These are phyloP conservation scores for Sesbania bispinosa DNA, from an alignment of 306 rosid genomes.

Conservation along the genomic window DNA sequence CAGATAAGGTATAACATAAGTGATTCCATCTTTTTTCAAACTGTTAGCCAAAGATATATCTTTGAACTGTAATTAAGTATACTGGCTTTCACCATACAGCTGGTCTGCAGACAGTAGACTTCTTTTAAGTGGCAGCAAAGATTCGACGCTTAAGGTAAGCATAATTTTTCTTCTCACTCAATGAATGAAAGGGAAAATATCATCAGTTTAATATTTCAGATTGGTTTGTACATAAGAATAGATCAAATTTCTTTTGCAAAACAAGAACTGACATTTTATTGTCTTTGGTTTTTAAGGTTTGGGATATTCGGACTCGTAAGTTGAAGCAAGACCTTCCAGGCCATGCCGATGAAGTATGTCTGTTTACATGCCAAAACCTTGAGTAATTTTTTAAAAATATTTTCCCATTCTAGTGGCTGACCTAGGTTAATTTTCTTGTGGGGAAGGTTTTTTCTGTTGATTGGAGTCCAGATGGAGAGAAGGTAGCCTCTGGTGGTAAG, in stretches of 20 bases:
- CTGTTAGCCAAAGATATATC: neutral
- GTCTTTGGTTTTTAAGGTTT: slow-evolving; percentile 51
- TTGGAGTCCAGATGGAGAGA: slow-evolving; percentile 99
- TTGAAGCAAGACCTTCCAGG: slow-evolving; percentile 98
- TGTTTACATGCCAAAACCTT: neutral
- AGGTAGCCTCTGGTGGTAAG: slow-evolving; percentile 97
- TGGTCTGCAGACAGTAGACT: slow-evolving; percentile 99
- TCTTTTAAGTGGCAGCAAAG: slow-evolving; percentile 89
- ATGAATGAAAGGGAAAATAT: neutral
- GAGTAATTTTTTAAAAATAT: neutral
- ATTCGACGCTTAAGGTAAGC: slow-evolving; percentile 85
- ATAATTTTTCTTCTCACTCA: neutral
- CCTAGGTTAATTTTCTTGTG: neutral
- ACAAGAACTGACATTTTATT: neutral
- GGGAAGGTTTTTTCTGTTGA: slow-evolving; percentile 85
- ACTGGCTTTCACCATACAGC: slow-evolving; percentile 44
- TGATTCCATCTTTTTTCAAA: slow-evolving; percentile 9
- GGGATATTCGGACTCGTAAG: slow-evolving; percentile 83
- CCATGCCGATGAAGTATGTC: slow-evolving; percentile 83
- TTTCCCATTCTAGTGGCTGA: neutral
- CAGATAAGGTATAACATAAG: slow-evolving; percentile 66
- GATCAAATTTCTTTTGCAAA: neutral
- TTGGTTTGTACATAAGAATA: neutral
- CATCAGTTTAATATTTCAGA: neutral
- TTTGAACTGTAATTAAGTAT: slow-evolving; percentile 21